Conservation (phyloP, 768 basidiomycete genomes). For the Gloeophyllum trabeum region DNA sequence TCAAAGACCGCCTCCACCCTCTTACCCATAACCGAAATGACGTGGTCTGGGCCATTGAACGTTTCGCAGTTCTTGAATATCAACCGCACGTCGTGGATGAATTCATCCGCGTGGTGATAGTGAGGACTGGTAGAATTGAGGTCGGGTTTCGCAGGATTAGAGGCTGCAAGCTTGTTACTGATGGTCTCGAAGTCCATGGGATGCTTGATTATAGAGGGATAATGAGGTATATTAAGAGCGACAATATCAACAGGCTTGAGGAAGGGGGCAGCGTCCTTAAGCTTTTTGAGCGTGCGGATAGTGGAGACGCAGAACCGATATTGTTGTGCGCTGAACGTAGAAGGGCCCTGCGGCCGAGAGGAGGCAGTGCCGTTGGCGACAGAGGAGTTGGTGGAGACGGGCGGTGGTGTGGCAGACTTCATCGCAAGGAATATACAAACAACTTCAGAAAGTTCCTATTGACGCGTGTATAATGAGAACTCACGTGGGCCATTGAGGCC, state of each 20-base stretch:
- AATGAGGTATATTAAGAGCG: constrained; percentile 79
- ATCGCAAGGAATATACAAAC: constrained; percentile 16
- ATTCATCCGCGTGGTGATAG: constrained; percentile 69
- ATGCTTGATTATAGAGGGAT: constrained; percentile 71
- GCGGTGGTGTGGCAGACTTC: constrained; percentile 72
- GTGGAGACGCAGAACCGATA: constrained; percentile 72
- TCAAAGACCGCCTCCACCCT: constrained; percentile 79
- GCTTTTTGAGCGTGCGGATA: constrained; percentile 74
- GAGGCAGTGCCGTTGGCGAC: constrained; percentile 1
- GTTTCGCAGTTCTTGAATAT: constrained; percentile 82
- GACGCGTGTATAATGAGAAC: constrained; percentile 39
- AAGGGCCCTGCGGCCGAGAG: constrained; percentile 13
- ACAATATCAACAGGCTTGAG: constrained; percentile 81
- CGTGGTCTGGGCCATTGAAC: constrained; percentile 92
- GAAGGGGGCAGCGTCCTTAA: constrained; percentile 78
- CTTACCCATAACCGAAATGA: constrained; percentile 68
- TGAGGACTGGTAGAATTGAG: constrained; percentile 60
- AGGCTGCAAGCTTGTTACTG: constrained; percentile 74
- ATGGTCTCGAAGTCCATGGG: constrained; percentile 95
- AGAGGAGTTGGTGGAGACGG: constrained; percentile 28
- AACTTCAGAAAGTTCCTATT: constrained; percentile 42
- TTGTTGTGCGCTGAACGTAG: constrained; percentile 56
- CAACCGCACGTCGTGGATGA: constrained; percentile 74
- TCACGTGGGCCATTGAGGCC: constrained; percentile 65
- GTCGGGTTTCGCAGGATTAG: constrained; percentile 73